phyloP scores from a whole-genome alignment of 1,284 basidiomycete species.

The Porogramme epimiltina region DNA sequence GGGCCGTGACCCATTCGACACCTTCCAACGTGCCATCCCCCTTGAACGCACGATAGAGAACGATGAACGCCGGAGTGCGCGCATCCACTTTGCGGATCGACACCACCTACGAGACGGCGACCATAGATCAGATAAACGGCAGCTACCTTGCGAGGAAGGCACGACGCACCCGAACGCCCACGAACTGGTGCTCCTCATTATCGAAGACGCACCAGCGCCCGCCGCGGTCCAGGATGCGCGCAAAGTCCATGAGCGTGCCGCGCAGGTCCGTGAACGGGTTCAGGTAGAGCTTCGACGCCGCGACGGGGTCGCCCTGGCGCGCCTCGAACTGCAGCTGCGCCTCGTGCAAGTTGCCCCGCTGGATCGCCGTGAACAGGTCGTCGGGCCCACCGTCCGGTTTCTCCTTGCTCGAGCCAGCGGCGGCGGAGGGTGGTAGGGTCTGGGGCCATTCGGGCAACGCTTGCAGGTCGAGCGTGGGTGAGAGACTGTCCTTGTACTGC shows the following conservation, averaged over 20 bases:
- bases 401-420: background rate
- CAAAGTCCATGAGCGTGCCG: slow-evolving; percentile 36
- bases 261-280: slow-evolving; percentile 39
- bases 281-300: slow-evolving; percentile 12
- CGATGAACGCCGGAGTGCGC: slow-evolving; percentile 32
- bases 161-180: slow-evolving; percentile 34
- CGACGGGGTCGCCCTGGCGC: background rate
- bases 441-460: slow-evolving; percentile 19
- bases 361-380: slow-evolving; percentile 1
- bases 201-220: slow-evolving; percentile 28
- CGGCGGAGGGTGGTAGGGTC: slow-evolving; percentile 17
- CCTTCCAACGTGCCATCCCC: slow-evolving; percentile 18
- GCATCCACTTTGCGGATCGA: slow-evolving; percentile 30
- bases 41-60: slow-evolving; percentile 29
- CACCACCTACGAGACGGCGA: slow-evolving; percentile 29
- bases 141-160: background rate
- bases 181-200: slow-evolving; percentile 28
- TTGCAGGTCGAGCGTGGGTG: slow-evolving; percentile 7
- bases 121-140: background rate
- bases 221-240: slow-evolving; percentile 29
- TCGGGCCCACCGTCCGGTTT: background rate
- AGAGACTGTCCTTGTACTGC: slow-evolving; percentile 11
- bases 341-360: slow-evolving; percentile 20
- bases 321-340: background rate
- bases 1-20: slow-evolving; percentile 16